Base-by-base conservation (phyloP, 768 basidiomycete genomes). In the Coprinopsis sp. region DNA sequence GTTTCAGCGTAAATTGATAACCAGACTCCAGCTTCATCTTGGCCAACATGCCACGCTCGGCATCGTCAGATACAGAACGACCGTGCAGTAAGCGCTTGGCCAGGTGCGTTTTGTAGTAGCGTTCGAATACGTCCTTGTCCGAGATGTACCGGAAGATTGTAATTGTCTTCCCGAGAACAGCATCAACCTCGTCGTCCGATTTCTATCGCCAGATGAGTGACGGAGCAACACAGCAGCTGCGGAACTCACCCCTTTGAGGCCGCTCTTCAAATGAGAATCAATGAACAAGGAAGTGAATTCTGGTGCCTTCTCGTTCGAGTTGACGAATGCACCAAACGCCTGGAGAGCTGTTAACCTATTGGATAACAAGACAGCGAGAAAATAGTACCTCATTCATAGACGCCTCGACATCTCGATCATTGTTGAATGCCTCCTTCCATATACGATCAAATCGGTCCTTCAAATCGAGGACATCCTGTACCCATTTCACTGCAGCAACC, bases 1-100 rank as follows among this genome's bases (percentile, higher is more conserved):
- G 72, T 63, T 94, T 94, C 66, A 95, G 91, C 1, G 96, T 98
- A 65, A 98, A 99, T 60, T 95, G 91, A 56, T 84, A 86, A 6
- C 95, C 95, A 58, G 89, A 94, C 67, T 98, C 95, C 21, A 95
- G 78, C 69, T 97, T 97, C 58, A 99, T 81, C 66, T 96, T 97
- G 37, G 91, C 85, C 1, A 99, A 78, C 93, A 99, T 97, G 48
- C 87, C 91, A 37, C 89, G 86, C 61, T 99, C 96, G 3, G 96
- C 94, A 64, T 99, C 96, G 56, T 99, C 96, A 1, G 93, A 96
- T 6, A 94, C 82, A 16, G 92, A 95, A 14, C 94, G 84, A 8
- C 80, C 81, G 23, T 79, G 77, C 24, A 98, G 75, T 10, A 99
- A 75, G 27, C 96, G 90, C 61, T 93, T 91, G 4, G 95, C 91